These are phyloP conservation scores for Ogataea degrootiae DNA, from an alignment of 805 yeast species.

Conservation along the genomic window DNA sequence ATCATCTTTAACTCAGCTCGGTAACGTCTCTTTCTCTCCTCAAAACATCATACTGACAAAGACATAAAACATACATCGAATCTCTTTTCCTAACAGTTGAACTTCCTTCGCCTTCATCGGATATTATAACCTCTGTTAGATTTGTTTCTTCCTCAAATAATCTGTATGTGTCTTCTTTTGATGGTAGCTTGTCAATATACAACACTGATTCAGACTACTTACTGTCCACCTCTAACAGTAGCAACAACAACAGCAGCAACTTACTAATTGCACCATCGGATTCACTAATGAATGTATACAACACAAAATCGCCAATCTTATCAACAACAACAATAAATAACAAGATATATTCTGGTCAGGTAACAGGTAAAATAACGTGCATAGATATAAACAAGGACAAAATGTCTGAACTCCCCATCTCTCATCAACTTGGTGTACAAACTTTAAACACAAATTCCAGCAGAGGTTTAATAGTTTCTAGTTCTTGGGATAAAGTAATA, in stretches of 20 bases:
- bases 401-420: conserved; percentile 16
- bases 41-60: neutral
- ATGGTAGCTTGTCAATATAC: conserved; percentile 11
- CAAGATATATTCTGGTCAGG: conserved; percentile 32
- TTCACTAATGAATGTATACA: neutral
- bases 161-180: conserved; percentile 9
- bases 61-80: neutral
- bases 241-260: too few relatives aligned
- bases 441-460: conserved; percentile 24
- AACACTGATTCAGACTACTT: conserved; percentile 1
- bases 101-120: conserved; percentile 10
- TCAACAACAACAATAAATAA: conserved; percentile 7
- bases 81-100: neutral
- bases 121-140: conserved; percentile 9
- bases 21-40: neutral
- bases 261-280: neutral
- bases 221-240: neutral
- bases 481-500: conserved; percentile 59
- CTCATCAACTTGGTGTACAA: conserved; percentile 39
- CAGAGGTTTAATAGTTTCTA: conserved; percentile 39
- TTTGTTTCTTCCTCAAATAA: conserved; percentile 1
- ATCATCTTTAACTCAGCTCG: too few relatives aligned
- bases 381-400: conserved; percentile 43
- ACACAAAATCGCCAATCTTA: neutral
- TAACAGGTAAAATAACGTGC: conserved; percentile 50